Conservation (phyloP, 805 yeast genomes). For the Geotrichum ghanense region DNA sequence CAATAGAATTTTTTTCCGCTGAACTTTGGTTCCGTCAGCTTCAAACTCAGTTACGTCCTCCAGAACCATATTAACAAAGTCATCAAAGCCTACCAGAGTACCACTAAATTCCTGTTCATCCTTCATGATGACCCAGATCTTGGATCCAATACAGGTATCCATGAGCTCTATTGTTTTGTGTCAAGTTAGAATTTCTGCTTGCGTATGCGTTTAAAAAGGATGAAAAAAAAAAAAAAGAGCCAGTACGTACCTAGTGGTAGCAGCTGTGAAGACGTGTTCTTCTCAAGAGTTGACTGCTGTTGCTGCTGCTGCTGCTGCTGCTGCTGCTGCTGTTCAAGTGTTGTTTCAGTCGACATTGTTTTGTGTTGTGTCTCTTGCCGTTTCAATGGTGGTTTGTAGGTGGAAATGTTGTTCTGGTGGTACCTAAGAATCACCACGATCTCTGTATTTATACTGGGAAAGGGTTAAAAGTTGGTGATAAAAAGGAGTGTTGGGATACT, state of each 20-base stretch:
- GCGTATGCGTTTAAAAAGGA: not conserved
- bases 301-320: not conserved
- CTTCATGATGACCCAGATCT: conserved; percentile 61
- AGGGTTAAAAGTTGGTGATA: no score
- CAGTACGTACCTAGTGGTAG: not conserved
- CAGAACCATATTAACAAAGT: conserved; percentile 83
- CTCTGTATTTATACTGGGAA: no score
- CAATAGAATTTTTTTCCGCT: conserved; percentile 25
- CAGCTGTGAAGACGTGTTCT: not conserved
- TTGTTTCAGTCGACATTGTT: no score
- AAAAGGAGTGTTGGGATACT: no score
- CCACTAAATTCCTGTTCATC: conserved; percentile 70
- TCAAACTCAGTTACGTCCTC: conserved; percentile 59
- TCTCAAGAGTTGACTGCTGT: not conserved
- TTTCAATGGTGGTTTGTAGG: no score
- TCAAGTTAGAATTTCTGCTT: not conserved
- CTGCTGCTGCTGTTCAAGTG: not conserved
- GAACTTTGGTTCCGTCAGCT: conserved; percentile 15
- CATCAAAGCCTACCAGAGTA: conserved; percentile 84
- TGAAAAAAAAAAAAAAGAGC: not conserved
- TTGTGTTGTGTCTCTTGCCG: no score
- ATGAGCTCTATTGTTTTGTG: conserved; percentile 51
- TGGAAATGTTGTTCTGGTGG: no score
- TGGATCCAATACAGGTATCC: conserved; percentile 76
- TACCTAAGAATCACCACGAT: no score